A percentile compares a stretch with the other conserved stretches of the same genome.
Evolutionary conservation across 2,329 filamentous ascomycete species (phyloP).

Genomic region (Curvularia spicifera): DNA sequence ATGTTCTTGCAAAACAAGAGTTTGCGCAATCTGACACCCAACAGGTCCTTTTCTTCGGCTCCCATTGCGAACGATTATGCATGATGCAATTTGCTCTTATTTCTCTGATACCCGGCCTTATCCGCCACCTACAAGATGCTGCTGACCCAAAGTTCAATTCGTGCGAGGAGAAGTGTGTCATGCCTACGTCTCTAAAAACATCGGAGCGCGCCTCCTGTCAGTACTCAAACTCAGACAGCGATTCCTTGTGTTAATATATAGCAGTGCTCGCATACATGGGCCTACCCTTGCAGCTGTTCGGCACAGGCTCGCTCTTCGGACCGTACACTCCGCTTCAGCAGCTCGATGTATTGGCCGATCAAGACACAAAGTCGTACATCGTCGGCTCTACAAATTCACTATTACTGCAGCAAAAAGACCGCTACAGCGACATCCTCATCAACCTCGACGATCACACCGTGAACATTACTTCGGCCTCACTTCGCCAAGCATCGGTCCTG

Average conservation of each 20-base stretch:
- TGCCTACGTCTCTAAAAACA: constrained; percentile 84
- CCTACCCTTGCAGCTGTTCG: constrained; percentile 91
- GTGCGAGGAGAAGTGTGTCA: constrained; percentile 76
- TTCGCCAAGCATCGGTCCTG: constrained; percentile 76
- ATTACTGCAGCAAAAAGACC: constrained; percentile 89
- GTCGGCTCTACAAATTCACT: constrained; percentile 97
- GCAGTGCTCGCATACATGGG: constrained; percentile 89
- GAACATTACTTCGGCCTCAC: constrained; percentile 79
- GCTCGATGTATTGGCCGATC: constrained; percentile 89
- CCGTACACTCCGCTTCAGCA: constrained; percentile 97
- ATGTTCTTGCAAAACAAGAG: not conserved
- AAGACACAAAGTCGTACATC: constrained; percentile 94
- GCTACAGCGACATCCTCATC: constrained; percentile 94
- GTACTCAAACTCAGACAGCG: constrained; percentile 14
- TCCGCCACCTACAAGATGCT: constrained; percentile 91
- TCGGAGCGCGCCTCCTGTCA: constrained; percentile 83
- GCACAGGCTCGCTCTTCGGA: constrained; percentile 93
- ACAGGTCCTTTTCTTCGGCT: constrained; percentile 97
- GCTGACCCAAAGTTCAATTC: constrained; percentile 90
- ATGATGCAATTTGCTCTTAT: constrained; percentile 98
- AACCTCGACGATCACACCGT: constrained; percentile 91
- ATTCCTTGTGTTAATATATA: constrained; percentile 29
- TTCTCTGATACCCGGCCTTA: constrained; percentile 90
- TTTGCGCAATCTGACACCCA: constrained; percentile 20
- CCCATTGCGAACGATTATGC: constrained; percentile 93